Percentiles rank a stretch among this genome's conserved stretches.
phyloP scores from a whole-genome alignment of 2,329 filamentous ascomycete species.

The Ophiostoma angusticollis region DNA sequence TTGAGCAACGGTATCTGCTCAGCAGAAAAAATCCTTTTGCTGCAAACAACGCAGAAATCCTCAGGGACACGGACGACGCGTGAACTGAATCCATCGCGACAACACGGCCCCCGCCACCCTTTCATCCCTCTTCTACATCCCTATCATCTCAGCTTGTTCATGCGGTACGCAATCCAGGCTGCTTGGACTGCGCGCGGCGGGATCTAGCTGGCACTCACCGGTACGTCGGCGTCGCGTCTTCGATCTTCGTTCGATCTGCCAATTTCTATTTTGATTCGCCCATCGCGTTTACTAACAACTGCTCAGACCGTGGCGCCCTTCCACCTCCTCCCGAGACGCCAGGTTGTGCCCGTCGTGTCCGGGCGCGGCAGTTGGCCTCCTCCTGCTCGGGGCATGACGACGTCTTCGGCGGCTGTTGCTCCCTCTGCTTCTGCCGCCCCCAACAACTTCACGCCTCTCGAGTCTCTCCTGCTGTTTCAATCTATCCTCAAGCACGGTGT shows the following conservation, averaged over 20 bases:
- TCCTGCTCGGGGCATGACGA: constrained; percentile 23
- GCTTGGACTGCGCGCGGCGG: too few species aligned
- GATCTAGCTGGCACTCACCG: too few species aligned
- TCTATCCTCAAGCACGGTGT: constrained; percentile 19
- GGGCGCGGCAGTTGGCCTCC: constrained; percentile 23
- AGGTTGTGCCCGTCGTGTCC: constrained; percentile 20
- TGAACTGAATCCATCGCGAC: too few species aligned
- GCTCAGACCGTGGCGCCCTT: constrained; percentile 23
- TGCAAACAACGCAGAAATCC: too few species aligned
- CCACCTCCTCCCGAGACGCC: constrained; percentile 22
- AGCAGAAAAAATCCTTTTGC: too few species aligned
- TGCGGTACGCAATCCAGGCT: too few species aligned
- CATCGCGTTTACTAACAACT: neutral
- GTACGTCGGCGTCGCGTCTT: too few species aligned
- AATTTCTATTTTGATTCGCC: neutral
- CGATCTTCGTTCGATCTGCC: neutral
- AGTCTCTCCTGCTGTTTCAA: constrained; percentile 24
- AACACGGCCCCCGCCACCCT: too few species aligned
- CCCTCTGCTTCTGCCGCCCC: neutral
- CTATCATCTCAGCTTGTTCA: too few species aligned
- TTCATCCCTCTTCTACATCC: too few species aligned
- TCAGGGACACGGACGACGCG: too few species aligned
- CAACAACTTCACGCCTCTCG: constrained; percentile 22
- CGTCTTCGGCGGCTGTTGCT: constrained; percentile 12
- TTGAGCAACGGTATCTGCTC: too few species aligned